A percentile compares a stretch with the other conserved stretches of the same genome.
Evolutionary conservation across 2,329 filamentous ascomycete genomes (phyloP).

Genomic region (Aspergillus eucalypticola): DNA sequence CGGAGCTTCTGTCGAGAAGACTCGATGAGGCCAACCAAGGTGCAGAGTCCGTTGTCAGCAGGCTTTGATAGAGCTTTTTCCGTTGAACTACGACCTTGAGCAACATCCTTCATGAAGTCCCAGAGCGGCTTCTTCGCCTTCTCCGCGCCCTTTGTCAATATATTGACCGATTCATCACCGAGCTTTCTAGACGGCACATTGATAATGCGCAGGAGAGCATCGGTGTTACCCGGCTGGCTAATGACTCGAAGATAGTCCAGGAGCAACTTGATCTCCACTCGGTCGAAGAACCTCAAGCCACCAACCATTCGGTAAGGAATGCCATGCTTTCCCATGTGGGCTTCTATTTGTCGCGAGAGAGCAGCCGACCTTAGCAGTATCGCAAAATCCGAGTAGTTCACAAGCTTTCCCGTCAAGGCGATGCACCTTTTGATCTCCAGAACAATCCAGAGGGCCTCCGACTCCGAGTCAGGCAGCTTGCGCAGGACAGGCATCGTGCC

Average conservation of each 20-base stretch:
- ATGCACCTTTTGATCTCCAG: constrained; percentile 73
- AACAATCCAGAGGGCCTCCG: constrained; percentile 87
- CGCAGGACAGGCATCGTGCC: constrained; percentile 81
- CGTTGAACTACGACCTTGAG: constrained; percentile 54
- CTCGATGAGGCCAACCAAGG: constrained; percentile 62
- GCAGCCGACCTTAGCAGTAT: constrained; percentile 83
- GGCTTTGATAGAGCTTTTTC: constrained; percentile 57
- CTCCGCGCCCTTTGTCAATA: constrained; percentile 75
- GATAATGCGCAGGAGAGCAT: constrained; percentile 78
- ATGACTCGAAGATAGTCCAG: constrained; percentile 87
- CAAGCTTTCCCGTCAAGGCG: constrained; percentile 69
- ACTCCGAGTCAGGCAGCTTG: constrained; percentile 65
- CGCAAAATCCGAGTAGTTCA: constrained; percentile 76
- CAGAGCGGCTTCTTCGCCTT: constrained; percentile 69
- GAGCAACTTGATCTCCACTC: constrained; percentile 81
- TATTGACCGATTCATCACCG: constrained; percentile 74
- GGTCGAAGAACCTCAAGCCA: constrained; percentile 87
- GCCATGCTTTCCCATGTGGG: constrained; percentile 74
- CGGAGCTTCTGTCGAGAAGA: constrained; percentile 57
- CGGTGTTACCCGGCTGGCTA: constrained; percentile 81
- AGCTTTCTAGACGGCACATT: constrained; percentile 81
- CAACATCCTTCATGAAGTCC: constrained; percentile 65
- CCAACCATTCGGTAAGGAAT: constrained; percentile 92
- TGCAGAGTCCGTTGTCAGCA: constrained; percentile 58
- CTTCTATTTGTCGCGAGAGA: constrained; percentile 83